phyloP scores from a whole-genome alignment of 2,329 filamentous ascomycete genomes.

The Shiraia sp. region DNA sequence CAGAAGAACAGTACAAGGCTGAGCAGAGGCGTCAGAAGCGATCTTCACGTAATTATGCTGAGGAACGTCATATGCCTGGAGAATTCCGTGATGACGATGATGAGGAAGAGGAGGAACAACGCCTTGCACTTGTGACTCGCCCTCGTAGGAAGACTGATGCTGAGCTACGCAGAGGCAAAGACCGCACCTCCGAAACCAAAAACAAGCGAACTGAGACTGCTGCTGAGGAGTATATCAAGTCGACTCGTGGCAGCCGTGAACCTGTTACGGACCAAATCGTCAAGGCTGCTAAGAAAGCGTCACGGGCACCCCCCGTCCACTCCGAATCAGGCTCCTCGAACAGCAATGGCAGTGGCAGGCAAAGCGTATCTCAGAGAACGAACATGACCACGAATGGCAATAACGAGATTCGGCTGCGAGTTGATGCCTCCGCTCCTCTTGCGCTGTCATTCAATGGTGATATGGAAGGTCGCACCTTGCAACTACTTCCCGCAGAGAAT shows the following conservation, averaged over 20 bases:
- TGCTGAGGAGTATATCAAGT: slow-evolving; percentile 37
- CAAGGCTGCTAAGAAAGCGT: slow-evolving; percentile 32
- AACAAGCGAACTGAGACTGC: slow-evolving; percentile 16
- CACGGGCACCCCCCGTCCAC: slow-evolving; percentile 28
- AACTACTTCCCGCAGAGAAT: slow-evolving; percentile 37
- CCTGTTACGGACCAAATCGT: slow-evolving; percentile 33
- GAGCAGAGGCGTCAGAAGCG: slow-evolving; percentile 16
- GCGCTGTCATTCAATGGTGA: slow-evolving; percentile 43
- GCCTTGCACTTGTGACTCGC: slow-evolving; percentile 8
- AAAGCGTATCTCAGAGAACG: slow-evolving; percentile 33
- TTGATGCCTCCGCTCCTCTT: slow-evolving; percentile 37
- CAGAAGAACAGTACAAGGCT: slow-evolving; percentile 8
- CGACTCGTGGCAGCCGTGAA: slow-evolving; percentile 29
- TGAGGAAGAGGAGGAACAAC: slow-evolving; percentile 7
- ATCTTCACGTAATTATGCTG: slow-evolving; percentile 13
- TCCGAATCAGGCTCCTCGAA: slow-evolving; percentile 35
- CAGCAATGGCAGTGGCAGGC: slow-evolving; percentile 30
- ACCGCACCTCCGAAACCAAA: slow-evolving; percentile 21
- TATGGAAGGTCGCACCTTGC: slow-evolving; percentile 43
- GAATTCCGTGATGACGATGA: slow-evolving; percentile 23
- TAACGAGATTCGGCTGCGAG: slow-evolving; percentile 42
- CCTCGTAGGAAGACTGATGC: slow-evolving; percentile 30
- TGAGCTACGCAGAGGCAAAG: slow-evolving; percentile 21
- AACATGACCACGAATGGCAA: slow-evolving; percentile 31
- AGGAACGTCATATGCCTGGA: slow-evolving; percentile 7